Evolutionary conservation across 2,329 filamentous ascomycete species (phyloP), one percentile per base, ranked within the genome.

Genomic region (Sarocladium brachiariae): DNA sequence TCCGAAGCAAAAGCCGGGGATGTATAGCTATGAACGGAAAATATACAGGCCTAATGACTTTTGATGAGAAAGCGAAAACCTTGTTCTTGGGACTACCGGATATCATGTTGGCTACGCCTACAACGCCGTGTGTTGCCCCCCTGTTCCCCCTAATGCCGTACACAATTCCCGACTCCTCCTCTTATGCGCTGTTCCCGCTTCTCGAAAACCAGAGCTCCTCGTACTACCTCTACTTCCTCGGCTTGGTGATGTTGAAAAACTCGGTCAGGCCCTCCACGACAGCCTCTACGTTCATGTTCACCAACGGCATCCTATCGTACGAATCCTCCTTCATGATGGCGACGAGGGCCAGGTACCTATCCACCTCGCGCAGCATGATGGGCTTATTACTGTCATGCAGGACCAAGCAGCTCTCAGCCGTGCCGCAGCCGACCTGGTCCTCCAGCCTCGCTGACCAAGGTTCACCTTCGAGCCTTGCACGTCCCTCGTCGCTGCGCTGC

Each of bases 241-340:
- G 72, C 63, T 83, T 84, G 8, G 81, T 85, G 53, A 86, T 84
- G 60, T 84, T 78, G 60, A 93, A 93, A 55, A 93, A 89, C 63
- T 90, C 82, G 34, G 83, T 81, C 61, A 95, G 67, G 0, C 88
- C 88, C 60, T 87, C 82, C 47, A 91, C 87, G 27, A 91, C 85
- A 0, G 88, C 84, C 60, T 89, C 85, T 2, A 92, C 86, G 59
- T 95, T 93, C 80, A 92, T 89, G 59, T 90, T 89, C 54, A 95
- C 87, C 55, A 91, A 72, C 3, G 86, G 85, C 72, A 92, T 89
- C 72, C 87, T 88, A 62, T 90, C 86, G 58, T 89, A 88, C 24
- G 84, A 87, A 50, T 87, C 87, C 62, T 92, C 87, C 64, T 86
- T 86, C 87, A 92, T 91, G 55, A 95, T 85, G 53, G 88, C 89